Percentiles rank a stretch among this genome's conserved stretches.
These are phyloP conservation scores for Cyathus striatus DNA, from an alignment of 768 basidiomycete genomes.

Conservation along the genomic window DNA sequence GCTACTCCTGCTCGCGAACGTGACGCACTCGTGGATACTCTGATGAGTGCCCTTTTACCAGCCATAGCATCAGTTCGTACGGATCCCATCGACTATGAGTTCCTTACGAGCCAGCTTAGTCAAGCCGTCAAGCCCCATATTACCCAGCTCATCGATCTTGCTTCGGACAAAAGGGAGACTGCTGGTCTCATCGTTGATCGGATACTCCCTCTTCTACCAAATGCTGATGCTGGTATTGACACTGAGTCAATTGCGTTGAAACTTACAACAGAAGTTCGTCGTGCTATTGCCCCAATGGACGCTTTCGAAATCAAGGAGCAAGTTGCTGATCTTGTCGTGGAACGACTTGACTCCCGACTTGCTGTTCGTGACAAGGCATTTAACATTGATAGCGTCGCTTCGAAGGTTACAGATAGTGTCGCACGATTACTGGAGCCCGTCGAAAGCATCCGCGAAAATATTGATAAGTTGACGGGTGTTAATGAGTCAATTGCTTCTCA, in stretches of 20 bases:
- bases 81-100: constrained; percentile 75
- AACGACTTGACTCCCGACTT: constrained; percentile 76
- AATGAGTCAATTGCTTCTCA: constrained; percentile 34
- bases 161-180: constrained; percentile 86
- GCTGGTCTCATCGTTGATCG: constrained; percentile 75
- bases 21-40: constrained; percentile 55
- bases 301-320: constrained; percentile 87
- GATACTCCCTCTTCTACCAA: constrained; percentile 61
- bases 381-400: constrained; percentile 53
- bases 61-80: constrained; percentile 54
- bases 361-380: constrained; percentile 71
- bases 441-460: constrained; percentile 28
- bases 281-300: constrained; percentile 71
- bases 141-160: constrained; percentile 82
- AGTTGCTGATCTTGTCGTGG: constrained; percentile 84
- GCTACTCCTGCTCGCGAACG: constrained; percentile 47
- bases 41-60: constrained; percentile 55
- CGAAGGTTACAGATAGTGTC: constrained; percentile 52
- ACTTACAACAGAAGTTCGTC: constrained; percentile 64
- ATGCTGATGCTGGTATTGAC: constrained; percentile 38
- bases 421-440: constrained; percentile 21
- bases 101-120: constrained; percentile 65
- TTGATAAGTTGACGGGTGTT: constrained; percentile 34
- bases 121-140: constrained; percentile 90
- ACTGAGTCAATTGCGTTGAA: constrained; percentile 51